Conservation (phyloP, 2,329 filamentous ascomycete genomes). For the Colletotrichum spaethianum region DNA sequence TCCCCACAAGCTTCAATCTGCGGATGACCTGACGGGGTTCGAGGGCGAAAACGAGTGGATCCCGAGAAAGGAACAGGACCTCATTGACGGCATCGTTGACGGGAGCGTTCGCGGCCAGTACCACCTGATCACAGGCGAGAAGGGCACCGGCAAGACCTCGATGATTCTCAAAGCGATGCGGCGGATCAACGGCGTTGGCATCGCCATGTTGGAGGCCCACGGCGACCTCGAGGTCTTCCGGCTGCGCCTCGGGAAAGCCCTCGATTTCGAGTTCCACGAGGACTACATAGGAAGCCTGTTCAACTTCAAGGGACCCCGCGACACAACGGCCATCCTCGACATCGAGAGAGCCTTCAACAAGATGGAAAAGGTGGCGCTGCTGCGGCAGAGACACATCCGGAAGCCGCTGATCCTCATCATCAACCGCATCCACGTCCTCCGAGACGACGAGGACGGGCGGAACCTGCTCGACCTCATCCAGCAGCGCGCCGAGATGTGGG, state of each 20-base stretch:
- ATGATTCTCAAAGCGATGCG: slow-evolving; percentile 81
- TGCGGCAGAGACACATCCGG: slow-evolving; percentile 60
- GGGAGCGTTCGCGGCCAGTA: slow-evolving; percentile 74
- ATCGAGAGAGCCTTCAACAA: slow-evolving; percentile 83
- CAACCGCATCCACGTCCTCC: slow-evolving; percentile 76
- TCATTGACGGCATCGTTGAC: slow-evolving; percentile 73
- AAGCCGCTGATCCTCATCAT: slow-evolving; percentile 76
- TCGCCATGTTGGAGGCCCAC: slow-evolving; percentile 80
- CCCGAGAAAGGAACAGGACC: slow-evolving; percentile 71
- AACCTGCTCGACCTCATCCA: slow-evolving; percentile 79
- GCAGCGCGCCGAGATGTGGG: slow-evolving; percentile 81
- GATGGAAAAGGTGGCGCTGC: slow-evolving; percentile 77
- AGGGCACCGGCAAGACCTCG: slow-evolving; percentile 79
- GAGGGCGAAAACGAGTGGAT: slow-evolving; percentile 62
- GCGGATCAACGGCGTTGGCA: slow-evolving; percentile 76
- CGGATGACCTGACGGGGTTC: slow-evolving; percentile 43
- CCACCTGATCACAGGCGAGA: slow-evolving; percentile 78
- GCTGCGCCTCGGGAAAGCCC: slow-evolving; percentile 77
- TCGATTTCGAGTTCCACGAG: slow-evolving; percentile 78
- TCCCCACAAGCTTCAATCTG: slow-evolving; percentile 43
- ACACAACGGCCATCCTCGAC: slow-evolving; percentile 77
- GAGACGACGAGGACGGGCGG: slow-evolving; percentile 76
- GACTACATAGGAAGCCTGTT: slow-evolving; percentile 80
- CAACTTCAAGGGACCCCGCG: slow-evolving; percentile 78
- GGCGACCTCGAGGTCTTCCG: slow-evolving; percentile 80